Evolutionary conservation across 108 stramenopile species (phyloP), one percentile per base, ranked within the genome.

Genomic region (Nitzschia sp.): DNA sequence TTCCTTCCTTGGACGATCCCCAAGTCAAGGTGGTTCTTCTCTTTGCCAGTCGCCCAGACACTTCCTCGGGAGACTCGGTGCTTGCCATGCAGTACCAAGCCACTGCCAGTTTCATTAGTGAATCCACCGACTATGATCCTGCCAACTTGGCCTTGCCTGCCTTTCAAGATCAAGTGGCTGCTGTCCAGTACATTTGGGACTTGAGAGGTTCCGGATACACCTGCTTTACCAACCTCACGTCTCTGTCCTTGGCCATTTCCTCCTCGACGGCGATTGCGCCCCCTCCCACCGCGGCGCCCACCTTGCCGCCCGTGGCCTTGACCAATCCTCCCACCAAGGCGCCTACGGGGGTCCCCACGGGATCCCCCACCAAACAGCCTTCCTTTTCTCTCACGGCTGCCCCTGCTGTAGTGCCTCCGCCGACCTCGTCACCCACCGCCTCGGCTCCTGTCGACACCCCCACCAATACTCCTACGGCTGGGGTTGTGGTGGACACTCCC

Each of bases 91-190:
- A 62, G 8, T 62, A 62, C 43, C 41, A 11, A 46, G 61, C 61
- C 41, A 46, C 43, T 0, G 61, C 61, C 43, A 44, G 43, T 43
- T 62, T 62, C 22, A 46, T 62, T 24, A 44, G 21, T 22, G 43
- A 43, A 0, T 43, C 61, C 3, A 62, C 61, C 19, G 22, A 11
- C 61, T 62, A 62, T 21, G 61, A 62, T 62, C 61, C 61, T 15
- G 61, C 20, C 6, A 5, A 43, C 3, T 22, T 62, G 20, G 61
- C 61, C 10, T 42, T 62, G 17, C 61, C 61, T 19, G 61, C 61
- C 61, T 62, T 62, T 46, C n/a, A 22, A 20, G 43, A 62, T 6
- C 20, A 62, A 24, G 12, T 42, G 3, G 43, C 61, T 0, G 61
- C 43, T 14, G 11, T 62, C 10, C 21, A 43, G 19, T 62, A 62